Evolutionary conservation across 495 filamentous ascomycete genomes (phyloP), one percentile per base, ranked within the genome.

Genomic region (Letharia columbiana): DNA sequence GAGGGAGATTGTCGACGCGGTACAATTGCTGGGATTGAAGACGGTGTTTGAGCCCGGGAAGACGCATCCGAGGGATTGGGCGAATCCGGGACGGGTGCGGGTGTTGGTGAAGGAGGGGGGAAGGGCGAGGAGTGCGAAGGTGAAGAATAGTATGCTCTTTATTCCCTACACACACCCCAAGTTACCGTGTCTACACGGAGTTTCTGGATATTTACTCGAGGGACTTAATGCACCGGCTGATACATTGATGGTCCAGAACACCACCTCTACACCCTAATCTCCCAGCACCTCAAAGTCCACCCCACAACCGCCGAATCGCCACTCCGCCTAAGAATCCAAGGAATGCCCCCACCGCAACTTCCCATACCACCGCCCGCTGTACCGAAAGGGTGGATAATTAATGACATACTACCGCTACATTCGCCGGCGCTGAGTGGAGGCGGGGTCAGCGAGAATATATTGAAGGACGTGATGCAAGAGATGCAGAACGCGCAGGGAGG

Each of bases 381-480:
- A 42, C 94, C 94, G 49, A 82, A 88, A 58, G 94, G 93, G 13
- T 98, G 92, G 91, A 97, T 96, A 79, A 88, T 98, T 71, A 85
- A 86, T 41, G 83, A 78, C 31, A 83, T 98, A 62, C 69, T 98
- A 64, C 94, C 94, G 39, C 83, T 93, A 68, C 91, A 96, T 70
- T 90, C 86, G 33, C 86, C 93, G 0, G 94, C 91, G 17, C 81
- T 98, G 76, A 95, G 88, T 61, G 94, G 94, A 4, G 93, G 95
- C 33, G 94, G 94, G 33, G 91, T 98, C 11, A 95, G 89, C 67
- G 94, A 98, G 73, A 96, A 98, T 70, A 89, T 96, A 37, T 85
- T 98, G 69, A 92, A 94, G 81, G 92, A 98, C 67, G 96, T 97
- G 80, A 96, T 98, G 93, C 86, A 84, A 54, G 91, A 95, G 79